Evolutionary conservation across 176 grass and related monocot species (phyloP), one percentile per base, ranked within the genome.

Genomic region (Musa acuminata): DNA sequence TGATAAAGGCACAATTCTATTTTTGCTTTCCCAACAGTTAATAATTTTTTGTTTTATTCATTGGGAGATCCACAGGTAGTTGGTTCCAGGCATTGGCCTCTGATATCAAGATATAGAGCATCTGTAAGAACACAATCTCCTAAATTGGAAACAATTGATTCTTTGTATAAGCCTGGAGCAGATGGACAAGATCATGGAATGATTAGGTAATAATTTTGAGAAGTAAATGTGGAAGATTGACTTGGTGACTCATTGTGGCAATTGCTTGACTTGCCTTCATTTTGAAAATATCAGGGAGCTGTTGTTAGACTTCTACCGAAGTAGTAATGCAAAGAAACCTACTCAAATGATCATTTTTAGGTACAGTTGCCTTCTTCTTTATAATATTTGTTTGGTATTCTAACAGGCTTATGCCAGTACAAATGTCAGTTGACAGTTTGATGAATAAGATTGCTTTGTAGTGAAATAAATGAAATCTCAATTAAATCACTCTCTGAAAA

Each of bases 141-240:
- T 55, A 92, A 88, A 77, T 72, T 80, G 50, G 89, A 92, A 76
- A 86, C 86, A 86, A 92, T 92, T 52, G 86, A 92, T 84, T 88
- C 86, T 82, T 76, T 92, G 73, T 92, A 71, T 67, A 88, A 86
- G 72, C 89, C 86, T 52, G 22, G 73, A 77, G 81, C 75, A 76
- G 64, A 84, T 86, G 84, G 79, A 73, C 76, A 80, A 51, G 89
- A 92, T 84, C 81, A 88, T 20, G 89, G 89, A 64, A 88, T 92
- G 78, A 84, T 88, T 23, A 69, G 67, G 67, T 69, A n/a, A 17
- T 49, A 16, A 16, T 16, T 69, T 2, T 66, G 24, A n/a, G 35
- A 43, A 43, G 35, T 43, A 43, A 43, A 43, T 43, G 35, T 43
- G 35, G 35, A 43, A 43, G 35, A 43, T 43, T 4, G 35, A 43